phyloP scores from a whole-genome alignment of 176 grass and related monocot genomes.

The Bonia amplexicaulis region DNA sequence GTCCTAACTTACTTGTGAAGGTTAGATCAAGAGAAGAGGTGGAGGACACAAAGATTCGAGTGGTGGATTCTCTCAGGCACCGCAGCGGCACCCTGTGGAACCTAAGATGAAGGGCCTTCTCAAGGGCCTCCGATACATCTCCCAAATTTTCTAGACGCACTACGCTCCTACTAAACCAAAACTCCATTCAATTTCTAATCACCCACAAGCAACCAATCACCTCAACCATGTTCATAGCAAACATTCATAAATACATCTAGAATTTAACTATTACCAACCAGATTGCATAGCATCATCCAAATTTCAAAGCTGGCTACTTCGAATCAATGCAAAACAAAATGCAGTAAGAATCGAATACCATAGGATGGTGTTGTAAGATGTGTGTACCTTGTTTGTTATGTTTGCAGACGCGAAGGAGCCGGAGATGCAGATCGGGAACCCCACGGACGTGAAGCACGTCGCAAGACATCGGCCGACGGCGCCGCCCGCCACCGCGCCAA shows the following conservation, averaged over 20 bases:
- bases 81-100: slow-evolving; percentile 67
- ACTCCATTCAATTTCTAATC: not conserved
- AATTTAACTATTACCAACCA: not conserved
- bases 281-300: not conserved
- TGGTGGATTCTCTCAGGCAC: slow-evolving; percentile 37
- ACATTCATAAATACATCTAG: not conserved
- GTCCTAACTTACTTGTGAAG: not conserved
- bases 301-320: not conserved
- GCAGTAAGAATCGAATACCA: not conserved
- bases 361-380: not conserved
- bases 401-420: slow-evolving; percentile 56
- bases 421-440: slow-evolving; percentile 86
- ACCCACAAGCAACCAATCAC: not conserved
- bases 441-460: slow-evolving; percentile 97
- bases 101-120: slow-evolving; percentile 92
- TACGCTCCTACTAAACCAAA: not conserved
- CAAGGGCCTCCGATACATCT: slow-evolving; percentile 95
- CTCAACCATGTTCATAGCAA: not conserved
- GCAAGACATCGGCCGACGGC: slow-evolving; percentile 88
- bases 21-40: slow-evolving; percentile 20
- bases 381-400: slow-evolving; percentile 10
- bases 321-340: not conserved
- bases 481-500: slow-evolving; percentile 43
- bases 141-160: slow-evolving; percentile 79
- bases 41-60: slow-evolving; percentile 7